Percentiles rank a stretch among this genome's conserved stretches.
Conservation (phyloP, 306 rosid species). For the Citrullus mucosospermus region DNA sequence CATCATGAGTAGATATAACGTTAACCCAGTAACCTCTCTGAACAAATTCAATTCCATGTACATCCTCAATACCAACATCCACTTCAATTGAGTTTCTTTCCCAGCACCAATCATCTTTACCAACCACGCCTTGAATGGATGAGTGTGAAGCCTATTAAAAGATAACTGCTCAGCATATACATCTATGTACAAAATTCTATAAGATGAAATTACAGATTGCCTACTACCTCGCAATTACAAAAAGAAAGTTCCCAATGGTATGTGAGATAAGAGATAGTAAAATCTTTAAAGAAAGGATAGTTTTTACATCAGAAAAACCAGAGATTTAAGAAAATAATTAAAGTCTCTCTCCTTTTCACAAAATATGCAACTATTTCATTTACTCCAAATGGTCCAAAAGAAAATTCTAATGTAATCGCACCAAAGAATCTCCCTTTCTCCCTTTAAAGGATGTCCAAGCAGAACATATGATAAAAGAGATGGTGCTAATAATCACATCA, state of each 20-base stretch:
- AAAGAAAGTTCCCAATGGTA: background rate
- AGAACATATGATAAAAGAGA: background rate
- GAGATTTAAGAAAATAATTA: background rate
- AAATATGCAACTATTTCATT: background rate
- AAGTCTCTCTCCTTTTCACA: background rate
- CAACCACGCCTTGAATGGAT: conserved; percentile 25
- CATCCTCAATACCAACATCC: conserved; percentile 66
- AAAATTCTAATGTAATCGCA: background rate
- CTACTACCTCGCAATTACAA: background rate
- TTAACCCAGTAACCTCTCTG: conserved; percentile 87
- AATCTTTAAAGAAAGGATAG: background rate
- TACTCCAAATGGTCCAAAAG: background rate
- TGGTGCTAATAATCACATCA: background rate
- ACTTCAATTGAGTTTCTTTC: conserved; percentile 54
- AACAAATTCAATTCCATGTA: conserved; percentile 55
- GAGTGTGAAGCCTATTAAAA: conserved; percentile 56
- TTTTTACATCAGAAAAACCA: background rate
- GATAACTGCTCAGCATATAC: conserved; percentile 5
- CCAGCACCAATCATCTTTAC: conserved; percentile 96
- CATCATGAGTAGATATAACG: conserved; percentile 73
- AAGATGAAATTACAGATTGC: background rate
- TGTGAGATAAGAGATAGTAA: background rate
- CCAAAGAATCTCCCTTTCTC: background rate
- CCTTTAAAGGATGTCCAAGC: background rate
- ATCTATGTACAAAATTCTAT: background rate